Conservation (phyloP, 345 rosid species). For the Combretum micranthum region DNA sequence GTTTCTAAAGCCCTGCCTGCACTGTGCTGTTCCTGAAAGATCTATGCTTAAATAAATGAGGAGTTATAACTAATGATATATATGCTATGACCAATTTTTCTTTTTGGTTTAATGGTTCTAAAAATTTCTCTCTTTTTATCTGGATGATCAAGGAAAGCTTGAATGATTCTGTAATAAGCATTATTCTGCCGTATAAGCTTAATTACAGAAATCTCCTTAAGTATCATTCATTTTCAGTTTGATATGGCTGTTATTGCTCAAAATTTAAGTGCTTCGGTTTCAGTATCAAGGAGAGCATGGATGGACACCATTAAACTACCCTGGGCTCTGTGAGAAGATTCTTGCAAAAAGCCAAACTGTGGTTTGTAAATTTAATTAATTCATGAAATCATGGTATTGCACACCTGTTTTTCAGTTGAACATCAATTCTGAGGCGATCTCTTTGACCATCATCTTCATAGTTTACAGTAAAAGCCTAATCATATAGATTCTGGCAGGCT, state of each 20-base stretch:
- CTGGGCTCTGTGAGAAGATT: conserved; percentile 88
- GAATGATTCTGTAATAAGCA: too few relatives aligned
- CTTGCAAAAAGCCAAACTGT: conserved; percentile 90
- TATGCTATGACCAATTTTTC: too few relatives aligned
- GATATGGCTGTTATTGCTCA: not conserved
- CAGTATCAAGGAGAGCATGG: conserved; percentile 95
- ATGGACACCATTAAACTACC: conserved; percentile 79
- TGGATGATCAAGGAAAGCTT: too few relatives aligned
- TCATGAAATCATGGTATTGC: too few relatives aligned
- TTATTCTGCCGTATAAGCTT: not conserved
- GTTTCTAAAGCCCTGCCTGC: too few relatives aligned
- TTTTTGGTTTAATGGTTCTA: too few relatives aligned
- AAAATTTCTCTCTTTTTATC: too few relatives aligned
- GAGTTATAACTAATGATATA: too few relatives aligned
- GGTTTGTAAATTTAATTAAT: conserved; percentile 45
- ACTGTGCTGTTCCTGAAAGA: too few relatives aligned
- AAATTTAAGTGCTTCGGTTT: conserved; percentile 9
- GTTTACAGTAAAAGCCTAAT: not conserved
- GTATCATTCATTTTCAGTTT: not conserved
- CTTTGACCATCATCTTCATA: too few relatives aligned
- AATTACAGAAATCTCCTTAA: not conserved
- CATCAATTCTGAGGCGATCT: not conserved
- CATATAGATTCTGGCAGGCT: conserved; percentile 41
- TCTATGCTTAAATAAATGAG: too few relatives aligned
- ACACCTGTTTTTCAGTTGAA: not conserved